A percentile compares a stretch with the other conserved stretches of the same genome.
Evolutionary conservation across 163 green algal genomes (phyloP).

Genomic region (Prototheca stagnorum): DNA sequence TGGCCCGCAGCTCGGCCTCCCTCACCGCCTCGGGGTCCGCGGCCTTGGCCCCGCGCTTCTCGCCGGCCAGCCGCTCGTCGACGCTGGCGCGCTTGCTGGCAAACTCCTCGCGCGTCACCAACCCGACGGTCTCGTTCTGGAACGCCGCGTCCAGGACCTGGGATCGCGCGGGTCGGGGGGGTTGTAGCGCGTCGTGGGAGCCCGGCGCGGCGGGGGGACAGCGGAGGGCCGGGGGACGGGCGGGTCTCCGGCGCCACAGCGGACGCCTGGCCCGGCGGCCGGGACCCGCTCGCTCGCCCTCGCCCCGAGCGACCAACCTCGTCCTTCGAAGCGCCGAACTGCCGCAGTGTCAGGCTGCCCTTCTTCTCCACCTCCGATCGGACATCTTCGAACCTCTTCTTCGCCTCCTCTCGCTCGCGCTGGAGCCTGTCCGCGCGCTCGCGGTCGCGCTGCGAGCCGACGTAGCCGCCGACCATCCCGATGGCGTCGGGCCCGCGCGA

Average conservation of each 20-base stretch:
- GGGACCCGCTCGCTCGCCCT: neutral
- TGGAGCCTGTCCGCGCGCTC: conserved; percentile 44
- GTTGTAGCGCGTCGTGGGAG: too few species aligned
- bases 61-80: neutral
- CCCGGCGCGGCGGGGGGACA: neutral
- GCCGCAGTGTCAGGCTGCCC: conserved; percentile 38
- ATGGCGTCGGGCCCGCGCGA: too few species aligned
- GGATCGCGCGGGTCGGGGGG: too few species aligned
- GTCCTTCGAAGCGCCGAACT: conserved; percentile 50
- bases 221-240: neutral
- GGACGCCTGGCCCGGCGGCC: too few species aligned
- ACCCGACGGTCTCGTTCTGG: conserved; percentile 74
- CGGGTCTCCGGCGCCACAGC: neutral
- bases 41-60: neutral
- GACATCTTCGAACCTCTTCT: conserved; percentile 48
- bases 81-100: conserved; percentile 56
- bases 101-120: conserved; percentile 81
- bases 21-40: conserved; percentile 11
- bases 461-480: conserved; percentile 31
- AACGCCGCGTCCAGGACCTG: conserved; percentile 70
- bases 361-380: conserved; percentile 36
- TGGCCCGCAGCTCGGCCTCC: neutral
- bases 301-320: conserved; percentile 26
- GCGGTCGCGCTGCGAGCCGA: conserved; percentile 52
- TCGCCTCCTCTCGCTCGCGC: conserved; percentile 56